Base-by-base conservation (phyloP, 805 yeast species). In the Ogataea philodendri region DNA sequence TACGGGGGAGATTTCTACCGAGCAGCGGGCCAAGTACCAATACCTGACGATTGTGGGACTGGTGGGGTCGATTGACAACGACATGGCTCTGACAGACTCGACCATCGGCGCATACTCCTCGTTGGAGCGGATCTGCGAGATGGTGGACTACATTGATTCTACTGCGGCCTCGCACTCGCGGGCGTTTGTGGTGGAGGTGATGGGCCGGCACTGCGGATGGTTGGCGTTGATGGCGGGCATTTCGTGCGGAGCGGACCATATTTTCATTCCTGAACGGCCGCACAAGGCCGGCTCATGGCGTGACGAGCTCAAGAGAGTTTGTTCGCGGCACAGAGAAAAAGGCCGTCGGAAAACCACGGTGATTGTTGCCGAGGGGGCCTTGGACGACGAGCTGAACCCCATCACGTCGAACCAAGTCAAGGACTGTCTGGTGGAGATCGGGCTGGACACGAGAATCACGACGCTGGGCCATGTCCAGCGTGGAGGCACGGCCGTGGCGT, bases 161-260 rank as follows among this genome's bases (percentile, higher is more conserved):
- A 93, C 98, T 22, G 98, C 98, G 11, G 78, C 84, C 49, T 90
- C 97, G 3, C 98, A 93, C 62, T 86, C 96, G 9, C 78, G 98
- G 56, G 98, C 98, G 6, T 93, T 93, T 60, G 96, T 93, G 27
- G 84, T 93, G 41, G 98, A 93, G 62, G 98, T 93, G 25, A 93
- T 93, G 98, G 98, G 98, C 44, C 79, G 98, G 58, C 97, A 93
- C 62, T 93, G 98, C 71, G 98, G 98, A 45, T 93, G 98, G 98
- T 74, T 93, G 52, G 97, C 94, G 2, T 69, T 93, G 50, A 89
- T 88, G 93, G 94, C 98, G 4, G 98, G 97, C 56, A 81, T 90
- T 44, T 88, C 97, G 27, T 86, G 97, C 18, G 84, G 93, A 53
- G 97, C 98, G 3, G 98, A 93, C 65, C 88, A 78, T 60, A 83